A percentile compares a stretch with the other conserved stretches of the same genome.
Conservation (phyloP, 257 asterid genomes). For the Capsicum chinense region DNA sequence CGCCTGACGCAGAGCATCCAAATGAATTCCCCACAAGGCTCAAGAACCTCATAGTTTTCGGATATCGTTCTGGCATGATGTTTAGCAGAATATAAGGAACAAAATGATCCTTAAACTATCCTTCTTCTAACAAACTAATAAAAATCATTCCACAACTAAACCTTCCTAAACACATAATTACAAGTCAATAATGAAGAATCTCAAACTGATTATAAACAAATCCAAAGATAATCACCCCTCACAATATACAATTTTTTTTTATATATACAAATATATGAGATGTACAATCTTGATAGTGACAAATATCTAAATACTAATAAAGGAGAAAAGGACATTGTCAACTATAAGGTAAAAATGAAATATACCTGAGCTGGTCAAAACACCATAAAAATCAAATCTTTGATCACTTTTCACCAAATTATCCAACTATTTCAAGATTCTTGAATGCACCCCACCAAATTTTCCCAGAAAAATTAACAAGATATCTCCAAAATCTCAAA, state of each 20-base stretch:
- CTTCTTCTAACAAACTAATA: constrained; percentile 47
- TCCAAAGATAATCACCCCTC: not conserved
- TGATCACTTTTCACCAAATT: constrained; percentile 34
- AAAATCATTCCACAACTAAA: constrained; percentile 52
- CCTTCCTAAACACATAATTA: constrained; percentile 40
- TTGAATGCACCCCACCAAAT: constrained; percentile 34
- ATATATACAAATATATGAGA: constrained; percentile 31
- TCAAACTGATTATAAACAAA: constrained; percentile 35
- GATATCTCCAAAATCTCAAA: not conserved
- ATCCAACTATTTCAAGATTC: constrained; percentile 40
- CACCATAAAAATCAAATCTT: constrained; percentile 30
- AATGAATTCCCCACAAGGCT: constrained; percentile 87
- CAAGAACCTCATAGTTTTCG: constrained; percentile 63
- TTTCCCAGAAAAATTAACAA: constrained; percentile 44
- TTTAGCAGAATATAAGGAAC: constrained; percentile 16
- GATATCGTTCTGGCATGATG: constrained; percentile 27
- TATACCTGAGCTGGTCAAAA: constrained; percentile 31
- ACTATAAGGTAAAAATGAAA: constrained; percentile 37
- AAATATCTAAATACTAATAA: constrained; percentile 42
- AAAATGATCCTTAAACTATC: constrained; percentile 31
- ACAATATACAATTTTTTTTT: not conserved
- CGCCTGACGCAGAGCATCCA: constrained; percentile 95
- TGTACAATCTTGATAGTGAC: constrained; percentile 58
- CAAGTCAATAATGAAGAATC: constrained; percentile 44
- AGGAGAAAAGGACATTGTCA: constrained; percentile 38